These are phyloP conservation scores for Fusarium xyrophilum DNA, from an alignment of 2,329 filamentous ascomycete species.

Conservation along the genomic window DNA sequence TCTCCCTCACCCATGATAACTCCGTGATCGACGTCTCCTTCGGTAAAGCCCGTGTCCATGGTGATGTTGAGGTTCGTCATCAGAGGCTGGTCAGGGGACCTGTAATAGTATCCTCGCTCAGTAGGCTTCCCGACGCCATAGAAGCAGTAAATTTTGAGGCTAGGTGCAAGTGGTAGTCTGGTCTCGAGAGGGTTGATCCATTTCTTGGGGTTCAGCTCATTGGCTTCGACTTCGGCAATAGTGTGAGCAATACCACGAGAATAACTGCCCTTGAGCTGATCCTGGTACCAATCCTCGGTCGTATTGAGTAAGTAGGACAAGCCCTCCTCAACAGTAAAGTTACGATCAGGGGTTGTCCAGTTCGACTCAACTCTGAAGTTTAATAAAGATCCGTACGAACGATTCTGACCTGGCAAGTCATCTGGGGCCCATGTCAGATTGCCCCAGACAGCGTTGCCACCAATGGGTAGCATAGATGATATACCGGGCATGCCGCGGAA, in stretches of 20 bases:
- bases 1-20: constrained; percentile 97
- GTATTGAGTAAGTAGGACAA: constrained; percentile 79
- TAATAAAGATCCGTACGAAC: constrained; percentile 80
- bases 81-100: constrained; percentile 67
- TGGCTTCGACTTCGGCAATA: constrained; percentile 77
- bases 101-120: constrained; percentile 92
- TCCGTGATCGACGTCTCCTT: constrained; percentile 76
- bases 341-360: constrained; percentile 68
- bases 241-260: constrained; percentile 89
- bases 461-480: constrained; percentile 94
- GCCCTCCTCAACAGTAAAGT: constrained; percentile 82
- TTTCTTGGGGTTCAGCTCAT: constrained; percentile 77
- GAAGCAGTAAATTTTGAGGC: constrained; percentile 95
- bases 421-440: constrained; percentile 88
- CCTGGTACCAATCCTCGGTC: constrained; percentile 84
- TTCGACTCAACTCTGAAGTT: constrained; percentile 78
- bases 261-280: constrained; percentile 76
- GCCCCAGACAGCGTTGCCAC: constrained; percentile 94
- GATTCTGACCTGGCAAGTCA: constrained; percentile 74
- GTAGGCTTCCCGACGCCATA: constrained; percentile 95
- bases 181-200: constrained; percentile 97
- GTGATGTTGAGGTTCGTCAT: constrained; percentile 75
- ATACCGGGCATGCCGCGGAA: constrained; percentile 98
- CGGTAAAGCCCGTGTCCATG: constrained; percentile 70
- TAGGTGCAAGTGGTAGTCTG: constrained; percentile 83